Evolutionary conservation across 169 alveolate species (phyloP), one percentile per base, ranked within the genome.

Genomic region (Pseudocohnilembus persalinus): DNA sequence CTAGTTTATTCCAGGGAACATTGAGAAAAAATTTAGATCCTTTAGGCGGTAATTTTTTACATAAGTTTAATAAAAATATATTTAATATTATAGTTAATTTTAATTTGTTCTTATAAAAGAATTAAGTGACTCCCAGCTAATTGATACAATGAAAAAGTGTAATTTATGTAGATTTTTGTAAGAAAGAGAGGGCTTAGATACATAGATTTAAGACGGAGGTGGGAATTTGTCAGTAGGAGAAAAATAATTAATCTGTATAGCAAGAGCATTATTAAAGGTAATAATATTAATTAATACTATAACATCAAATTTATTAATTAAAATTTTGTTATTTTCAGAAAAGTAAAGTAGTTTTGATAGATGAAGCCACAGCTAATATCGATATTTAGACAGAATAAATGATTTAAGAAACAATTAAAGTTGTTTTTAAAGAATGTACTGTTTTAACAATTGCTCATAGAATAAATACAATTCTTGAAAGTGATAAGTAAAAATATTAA

Each of bases 381-480:
- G 97, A 94, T 81, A 88, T 91, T 35, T 83, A 87, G 25, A 86
- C 88, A 75, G 88, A 88, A 29, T 89, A 88, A 76, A 72, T 85
- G 86, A 87, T 88, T 26, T 89, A 94, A 84, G 87, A 93, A 64
- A 92, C 96, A 26, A 94, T 93, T 29, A 49, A 84, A 82, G 74
- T 84, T 64, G 91, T 92, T 24, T 95, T 96, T 78, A 76, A 83
- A 31, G 95, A 89, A 31, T 92, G 97, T 30, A 96, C 98, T 15
- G 93, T 93, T 78, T 84, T 96, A 74, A 94, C 97, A 0, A 95
- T 96, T 81, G 98, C 98, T 29, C 98, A 96, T 84, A 89, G 97
- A 74, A 95, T 96, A 1, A 92, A 97, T 49, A 97, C 98, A 0
- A 94, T 97, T 77, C 75, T 93, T 29, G 92, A 96, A 84, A 89